Evolutionary conservation across 805 yeast genomes (phyloP).

Genomic region (Komagataella populi): DNA sequence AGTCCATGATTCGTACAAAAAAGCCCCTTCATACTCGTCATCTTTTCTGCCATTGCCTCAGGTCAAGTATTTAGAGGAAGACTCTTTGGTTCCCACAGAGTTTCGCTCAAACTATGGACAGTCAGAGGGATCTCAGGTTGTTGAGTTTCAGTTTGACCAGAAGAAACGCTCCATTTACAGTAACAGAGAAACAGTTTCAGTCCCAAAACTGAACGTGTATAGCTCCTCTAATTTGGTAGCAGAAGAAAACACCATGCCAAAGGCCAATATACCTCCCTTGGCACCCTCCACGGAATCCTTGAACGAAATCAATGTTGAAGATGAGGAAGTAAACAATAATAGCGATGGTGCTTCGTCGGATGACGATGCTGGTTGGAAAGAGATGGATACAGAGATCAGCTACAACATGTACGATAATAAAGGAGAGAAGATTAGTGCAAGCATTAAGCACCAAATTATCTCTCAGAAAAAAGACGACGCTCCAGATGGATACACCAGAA

Average conservation of each 20-base stretch:
- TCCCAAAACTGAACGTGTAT: neutral
- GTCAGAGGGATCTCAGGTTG: neutral
- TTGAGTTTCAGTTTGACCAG: neutral
- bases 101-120: neutral
- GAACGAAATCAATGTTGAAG: neutral
- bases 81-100: neutral
- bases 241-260: neutral
- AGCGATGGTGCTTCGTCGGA: neutral
- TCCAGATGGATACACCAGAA: conserved; percentile 72
- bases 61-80: neutral
- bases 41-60: neutral
- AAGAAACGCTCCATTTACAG: neutral
- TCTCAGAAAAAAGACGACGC: conserved; percentile 23
- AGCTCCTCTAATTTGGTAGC: neutral
- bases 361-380: conserved; percentile 57
- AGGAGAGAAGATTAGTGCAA: conserved; percentile 46
- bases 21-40: neutral
- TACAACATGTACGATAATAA: conserved; percentile 69
- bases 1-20: neutral
- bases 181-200: neutral
- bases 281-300: neutral
- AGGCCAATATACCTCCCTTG: too few relatives aligned
- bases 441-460: conserved; percentile 14
- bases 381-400: conserved; percentile 73
- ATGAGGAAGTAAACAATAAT: neutral